Conservation (phyloP, 1,284 basidiomycete genomes). For the Austroboletus olivaceoglutinosus region DNA sequence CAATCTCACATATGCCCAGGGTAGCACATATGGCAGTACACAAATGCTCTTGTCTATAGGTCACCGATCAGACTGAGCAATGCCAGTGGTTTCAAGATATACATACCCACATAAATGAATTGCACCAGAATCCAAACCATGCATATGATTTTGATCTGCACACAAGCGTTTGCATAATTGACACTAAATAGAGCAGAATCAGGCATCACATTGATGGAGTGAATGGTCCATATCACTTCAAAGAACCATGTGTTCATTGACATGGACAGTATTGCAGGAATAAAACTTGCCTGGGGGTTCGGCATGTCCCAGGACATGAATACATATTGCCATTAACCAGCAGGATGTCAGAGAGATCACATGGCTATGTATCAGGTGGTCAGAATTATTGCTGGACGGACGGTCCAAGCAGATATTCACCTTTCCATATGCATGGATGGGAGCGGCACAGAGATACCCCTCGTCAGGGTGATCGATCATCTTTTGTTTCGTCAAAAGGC, state of each 20-base stretch:
- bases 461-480: constrained; percentile 43
- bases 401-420: constrained; percentile 27
- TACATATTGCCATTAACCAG: constrained; percentile 35
- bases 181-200: constrained; percentile 53
- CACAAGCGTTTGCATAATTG: constrained; percentile 55
- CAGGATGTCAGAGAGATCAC: constrained; percentile 39
- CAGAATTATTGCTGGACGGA: not conserved
- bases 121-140: constrained; percentile 41
- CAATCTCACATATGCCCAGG: constrained; percentile 55
- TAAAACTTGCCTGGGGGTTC: constrained; percentile 39
- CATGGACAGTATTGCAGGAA: too few relatives aligned
- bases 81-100: not conserved
- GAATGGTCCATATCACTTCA: constrained; percentile 44
- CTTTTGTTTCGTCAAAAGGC: constrained; percentile 26
- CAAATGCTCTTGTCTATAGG: constrained; percentile 47
- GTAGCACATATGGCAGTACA: constrained; percentile 45
- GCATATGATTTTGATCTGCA: constrained; percentile 48
- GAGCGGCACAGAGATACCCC: constrained; percentile 53
- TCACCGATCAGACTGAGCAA: not conserved
- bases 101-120: constrained; percentile 62
- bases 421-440: constrained; percentile 54
- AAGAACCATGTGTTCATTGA: not conserved
- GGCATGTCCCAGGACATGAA: constrained; percentile 45
- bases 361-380: constrained; percentile 41
- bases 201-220: constrained; percentile 49